Base-by-base conservation (phyloP, 805 yeast genomes). In the Saccharomyces jurei region DNA sequence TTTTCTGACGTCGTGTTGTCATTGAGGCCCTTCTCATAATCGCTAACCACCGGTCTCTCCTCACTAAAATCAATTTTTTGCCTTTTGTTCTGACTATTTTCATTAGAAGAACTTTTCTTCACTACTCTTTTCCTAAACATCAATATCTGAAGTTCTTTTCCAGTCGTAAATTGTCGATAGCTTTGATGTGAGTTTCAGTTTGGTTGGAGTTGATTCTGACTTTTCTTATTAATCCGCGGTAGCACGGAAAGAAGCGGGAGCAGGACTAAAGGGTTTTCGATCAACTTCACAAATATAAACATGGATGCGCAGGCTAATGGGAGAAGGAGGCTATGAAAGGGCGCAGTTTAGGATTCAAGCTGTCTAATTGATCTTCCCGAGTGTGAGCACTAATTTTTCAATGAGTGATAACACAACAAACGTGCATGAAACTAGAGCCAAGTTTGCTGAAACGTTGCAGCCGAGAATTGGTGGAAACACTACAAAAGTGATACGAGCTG, bases 381-480 rank as follows among this genome's bases (percentile, higher is more conserved):
- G 44, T 17, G 44, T 17, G 25, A 17, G 17, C 9, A n/a, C 21
- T 32, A 6, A 14, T 5, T 36, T 36, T 6, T n/a, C 46, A 31
- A 62, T 62, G 64, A 58, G 60, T 49, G 65, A 60, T 22, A 54
- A 28, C 26, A 54, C 50, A 50, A 32, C 59, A 2, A 62, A 62
- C 49, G 60, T 57, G 46, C 55, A 57, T 1, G 63, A 61, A 46
- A 64, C 66, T 1, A 61, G 69, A 41, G 71, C 71, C 13, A 60
- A 58, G 28, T 67, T 68, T 57, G 64, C 64, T n/a, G 61, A 63
- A 17, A 60, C 60, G 22, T 54, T 61, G 8, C 58, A 53, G 17
- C 55, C 54, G 5, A 59, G 70, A 50, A 57, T 67, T 30, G 71
- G 72, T 29, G 69, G 68, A 17, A 63, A 64, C 31, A 63, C 70